Percentiles rank a stretch among this genome's conserved stretches.
These are phyloP conservation scores for Glycine latifolia DNA, from an alignment of 306 rosid species.

Conservation along the genomic window DNA sequence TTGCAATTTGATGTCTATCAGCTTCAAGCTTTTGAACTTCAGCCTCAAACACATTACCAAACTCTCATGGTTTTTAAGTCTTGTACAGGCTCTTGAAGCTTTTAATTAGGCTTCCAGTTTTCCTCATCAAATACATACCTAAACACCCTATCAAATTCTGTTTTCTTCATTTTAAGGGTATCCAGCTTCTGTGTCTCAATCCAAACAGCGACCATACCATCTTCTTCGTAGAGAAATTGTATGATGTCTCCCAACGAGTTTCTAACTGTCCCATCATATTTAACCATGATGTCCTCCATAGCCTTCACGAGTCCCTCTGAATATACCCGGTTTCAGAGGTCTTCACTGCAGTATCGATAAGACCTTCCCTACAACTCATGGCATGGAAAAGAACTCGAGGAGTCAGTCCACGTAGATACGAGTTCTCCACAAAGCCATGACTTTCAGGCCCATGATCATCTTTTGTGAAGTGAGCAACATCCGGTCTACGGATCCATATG, in stretches of 20 bases:
- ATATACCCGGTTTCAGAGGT: constrained; percentile 99
- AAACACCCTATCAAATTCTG: constrained; percentile 81
- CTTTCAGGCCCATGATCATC: constrained; percentile 98
- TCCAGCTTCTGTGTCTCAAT: constrained; percentile 94
- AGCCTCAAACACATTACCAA: constrained; percentile 95
- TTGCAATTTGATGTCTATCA: constrained; percentile 83
- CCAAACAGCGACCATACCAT: constrained; percentile 99
- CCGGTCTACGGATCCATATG: constrained; percentile 91
- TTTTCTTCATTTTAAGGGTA: constrained; percentile 88
- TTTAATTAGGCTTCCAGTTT: constrained; percentile 93
- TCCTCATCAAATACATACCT: constrained; percentile 89
- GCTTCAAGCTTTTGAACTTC: constrained; percentile 91
- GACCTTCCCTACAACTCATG: constrained; percentile 99
- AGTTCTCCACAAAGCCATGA: constrained; percentile 99
- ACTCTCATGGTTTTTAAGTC: constrained; percentile 95
- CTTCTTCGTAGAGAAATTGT: constrained; percentile 97
- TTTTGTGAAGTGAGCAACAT: constrained; percentile 92
- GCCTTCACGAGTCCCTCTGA: constrained; percentile 97
- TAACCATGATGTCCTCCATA: constrained; percentile 99
- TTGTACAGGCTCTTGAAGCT: constrained; percentile 91
- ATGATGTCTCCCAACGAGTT: constrained; percentile 97
- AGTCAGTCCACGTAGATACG: constrained; percentile 93
- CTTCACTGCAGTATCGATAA: constrained; percentile 97
- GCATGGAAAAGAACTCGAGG: constrained; percentile 99
- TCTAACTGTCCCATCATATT: constrained; percentile 97